Conservation (phyloP, 345 rosid species). For the Camelina laxa region DNA sequence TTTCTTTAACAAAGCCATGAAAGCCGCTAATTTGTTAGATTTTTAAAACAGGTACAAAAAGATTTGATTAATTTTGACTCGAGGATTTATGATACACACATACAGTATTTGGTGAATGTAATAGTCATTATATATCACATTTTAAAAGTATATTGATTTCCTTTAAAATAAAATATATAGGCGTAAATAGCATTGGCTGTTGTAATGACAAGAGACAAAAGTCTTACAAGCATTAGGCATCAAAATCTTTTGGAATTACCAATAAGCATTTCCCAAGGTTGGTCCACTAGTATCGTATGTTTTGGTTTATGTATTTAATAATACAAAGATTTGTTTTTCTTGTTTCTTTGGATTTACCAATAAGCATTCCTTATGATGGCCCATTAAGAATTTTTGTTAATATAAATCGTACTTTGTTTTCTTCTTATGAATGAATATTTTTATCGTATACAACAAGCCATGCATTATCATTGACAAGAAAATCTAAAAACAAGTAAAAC, state of each 20-base stretch:
- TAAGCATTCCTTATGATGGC: conserved; percentile 34
- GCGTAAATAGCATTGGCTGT: conserved; percentile 39
- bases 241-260: conserved; percentile 43
- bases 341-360: conserved; percentile 38
- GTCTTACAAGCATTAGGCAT: conserved; percentile 37
- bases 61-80: conserved; percentile 24
- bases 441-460: conserved; percentile 40
- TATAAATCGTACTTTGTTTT: conserved; percentile 11
- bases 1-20: conserved; percentile 39
- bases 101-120: not conserved
- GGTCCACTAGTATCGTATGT: conserved; percentile 41
- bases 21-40: conserved; percentile 30
- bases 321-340: conserved; percentile 11
- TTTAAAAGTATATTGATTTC: not conserved
- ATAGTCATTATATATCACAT: conserved; percentile 5
- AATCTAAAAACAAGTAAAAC: conserved; percentile 32
- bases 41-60: conserved; percentile 3
- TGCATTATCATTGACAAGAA: conserved; percentile 37
- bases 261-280: conserved; percentile 39
- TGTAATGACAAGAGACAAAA: conserved; percentile 33
- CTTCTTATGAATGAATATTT: conserved; percentile 10
- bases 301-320: conserved; percentile 12
- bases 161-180: not conserved
- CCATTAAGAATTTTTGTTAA: conserved; percentile 13
- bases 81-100: conserved; percentile 16